Percentiles rank a stretch among this genome's conserved stretches.
Conservation (phyloP, 257 asterid genomes). For the Fraxinus americana region DNA sequence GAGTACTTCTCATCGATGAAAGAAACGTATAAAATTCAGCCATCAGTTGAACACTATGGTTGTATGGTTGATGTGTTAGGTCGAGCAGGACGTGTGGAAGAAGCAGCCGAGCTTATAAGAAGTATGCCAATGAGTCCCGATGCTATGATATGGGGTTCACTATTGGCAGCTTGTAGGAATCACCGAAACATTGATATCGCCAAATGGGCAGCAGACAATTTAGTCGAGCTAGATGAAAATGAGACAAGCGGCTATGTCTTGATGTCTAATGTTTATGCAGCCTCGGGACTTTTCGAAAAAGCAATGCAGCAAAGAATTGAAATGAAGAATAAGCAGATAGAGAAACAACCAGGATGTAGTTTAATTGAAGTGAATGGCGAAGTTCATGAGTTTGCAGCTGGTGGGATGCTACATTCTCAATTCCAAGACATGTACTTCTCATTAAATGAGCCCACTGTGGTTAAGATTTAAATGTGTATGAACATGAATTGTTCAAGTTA, state of each 20-base stretch:
- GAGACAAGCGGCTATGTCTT: slow-evolving; percentile 57
- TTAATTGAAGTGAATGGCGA: slow-evolving; percentile 63
- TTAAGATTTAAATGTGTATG: background rate
- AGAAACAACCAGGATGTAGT: slow-evolving; percentile 70
- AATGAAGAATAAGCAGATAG: slow-evolving; percentile 50
- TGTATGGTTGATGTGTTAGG: slow-evolving; percentile 72
- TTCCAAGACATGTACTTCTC: slow-evolving; percentile 28
- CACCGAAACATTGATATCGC: slow-evolving; percentile 47
- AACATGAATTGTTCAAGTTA: too few relatives aligned
- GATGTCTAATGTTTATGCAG: slow-evolving; percentile 69
- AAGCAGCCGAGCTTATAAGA: slow-evolving; percentile 51
- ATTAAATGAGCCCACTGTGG: background rate
- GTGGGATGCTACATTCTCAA: slow-evolving; percentile 39
- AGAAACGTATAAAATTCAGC: slow-evolving; percentile 40
- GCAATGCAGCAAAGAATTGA: slow-evolving; percentile 53
- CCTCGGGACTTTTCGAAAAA: slow-evolving; percentile 39
- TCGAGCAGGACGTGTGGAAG: slow-evolving; percentile 63
- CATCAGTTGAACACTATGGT: slow-evolving; percentile 62
- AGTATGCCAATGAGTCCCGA: slow-evolving; percentile 65
- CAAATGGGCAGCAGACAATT: slow-evolving; percentile 49
- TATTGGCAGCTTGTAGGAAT: slow-evolving; percentile 49
- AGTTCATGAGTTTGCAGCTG: slow-evolving; percentile 64
- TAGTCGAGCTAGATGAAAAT: slow-evolving; percentile 47
- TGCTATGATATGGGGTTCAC: slow-evolving; percentile 60
- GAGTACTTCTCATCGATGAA: slow-evolving; percentile 47